Evolutionary conservation across 768 basidiomycete genomes (phyloP).

Genomic region (Pleurotus tuoliensis): DNA sequence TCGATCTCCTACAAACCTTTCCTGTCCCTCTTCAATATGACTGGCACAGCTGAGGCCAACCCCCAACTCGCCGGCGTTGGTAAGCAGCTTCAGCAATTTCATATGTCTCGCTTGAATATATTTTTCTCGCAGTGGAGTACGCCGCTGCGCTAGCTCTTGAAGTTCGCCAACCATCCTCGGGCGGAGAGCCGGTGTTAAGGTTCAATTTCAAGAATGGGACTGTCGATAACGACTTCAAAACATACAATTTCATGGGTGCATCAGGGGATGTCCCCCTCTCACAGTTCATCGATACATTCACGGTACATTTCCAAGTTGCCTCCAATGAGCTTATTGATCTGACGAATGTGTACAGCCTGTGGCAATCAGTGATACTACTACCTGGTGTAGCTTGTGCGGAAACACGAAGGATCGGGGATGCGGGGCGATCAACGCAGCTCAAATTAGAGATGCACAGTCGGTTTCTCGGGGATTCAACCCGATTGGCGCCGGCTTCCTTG

Average conservation of each 20-base stretch:
- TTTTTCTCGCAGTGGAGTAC: slow-evolving; percentile 46
- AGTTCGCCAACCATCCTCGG: slow-evolving; percentile 43
- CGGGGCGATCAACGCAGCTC: slow-evolving; percentile 33
- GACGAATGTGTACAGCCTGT: slow-evolving; percentile 34
- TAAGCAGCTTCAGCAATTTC: slow-evolving; percentile 18
- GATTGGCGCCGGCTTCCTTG: slow-evolving; percentile 66
- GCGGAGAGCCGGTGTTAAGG: slow-evolving; percentile 48
- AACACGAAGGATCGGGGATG: slow-evolving; percentile 60
- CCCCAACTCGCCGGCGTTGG: slow-evolving; percentile 58
- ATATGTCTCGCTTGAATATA: neutral
- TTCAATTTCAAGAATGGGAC: slow-evolving; percentile 74
- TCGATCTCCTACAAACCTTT: slow-evolving; percentile 77
- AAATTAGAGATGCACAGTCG: slow-evolving; percentile 9
- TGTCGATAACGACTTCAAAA: slow-evolving; percentile 37
- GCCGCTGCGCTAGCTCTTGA: slow-evolving; percentile 57
- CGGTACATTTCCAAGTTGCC: slow-evolving; percentile 16
- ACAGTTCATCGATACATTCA: slow-evolving; percentile 38
- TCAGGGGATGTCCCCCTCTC: slow-evolving; percentile 52
- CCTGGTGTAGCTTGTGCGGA: slow-evolving; percentile 59
- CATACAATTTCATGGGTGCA: slow-evolving; percentile 42
- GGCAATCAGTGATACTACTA: slow-evolving; percentile 45
- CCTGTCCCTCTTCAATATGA: slow-evolving; percentile 76
- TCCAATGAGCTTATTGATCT: neutral
- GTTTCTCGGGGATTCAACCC: slow-evolving; percentile 38
- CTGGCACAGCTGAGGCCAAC: slow-evolving; percentile 45